A percentile compares a stretch with the other conserved stretches of the same genome.
These are phyloP conservation scores for Cladobotryum mycophilum DNA, from an alignment of 2,329 filamentous ascomycete species.

Conservation along the genomic window DNA sequence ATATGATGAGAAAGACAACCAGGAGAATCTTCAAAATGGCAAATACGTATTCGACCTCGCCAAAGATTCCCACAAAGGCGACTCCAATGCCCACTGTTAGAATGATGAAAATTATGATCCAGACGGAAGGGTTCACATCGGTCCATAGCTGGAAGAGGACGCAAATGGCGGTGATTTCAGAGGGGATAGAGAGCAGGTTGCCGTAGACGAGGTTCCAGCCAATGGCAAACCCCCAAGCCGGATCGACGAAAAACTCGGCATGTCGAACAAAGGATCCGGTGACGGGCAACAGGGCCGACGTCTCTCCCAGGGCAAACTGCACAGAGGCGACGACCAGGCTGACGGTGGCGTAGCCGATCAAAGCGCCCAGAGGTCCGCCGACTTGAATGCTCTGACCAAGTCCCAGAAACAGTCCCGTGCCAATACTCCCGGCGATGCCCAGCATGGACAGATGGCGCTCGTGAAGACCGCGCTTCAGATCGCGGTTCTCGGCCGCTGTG, in stretches of 20 bases:
- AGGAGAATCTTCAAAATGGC: constrained; percentile 52
- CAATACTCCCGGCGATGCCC: constrained; percentile 55
- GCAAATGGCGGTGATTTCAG: constrained; percentile 57
- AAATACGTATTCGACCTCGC: constrained; percentile 51
- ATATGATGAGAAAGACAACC: constrained; percentile 55
- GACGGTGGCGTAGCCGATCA: constrained; percentile 50
- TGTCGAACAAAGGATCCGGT: constrained; percentile 58
- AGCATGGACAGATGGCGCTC: constrained; percentile 53
- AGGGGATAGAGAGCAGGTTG: constrained; percentile 46
- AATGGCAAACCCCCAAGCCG: constrained; percentile 50
- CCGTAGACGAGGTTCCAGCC: constrained; percentile 52
- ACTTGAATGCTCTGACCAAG: constrained; percentile 47
- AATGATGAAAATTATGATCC: constrained; percentile 44
- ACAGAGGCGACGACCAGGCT: constrained; percentile 52
- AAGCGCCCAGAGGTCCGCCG: constrained; percentile 42
- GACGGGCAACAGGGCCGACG: constrained; percentile 55
- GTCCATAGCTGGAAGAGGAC: constrained; percentile 61
- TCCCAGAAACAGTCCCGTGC: constrained; percentile 55
- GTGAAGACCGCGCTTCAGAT: constrained; percentile 36
- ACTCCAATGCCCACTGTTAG: constrained; percentile 52
- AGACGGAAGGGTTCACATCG: constrained; percentile 46
- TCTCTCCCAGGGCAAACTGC: constrained; percentile 54
- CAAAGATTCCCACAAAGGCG: constrained; percentile 52
- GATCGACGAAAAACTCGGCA: constrained; percentile 54
- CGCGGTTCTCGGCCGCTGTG: constrained; percentile 42